Conservation (phyloP, 441 rosid species). For the Kokia cookei region DNA sequence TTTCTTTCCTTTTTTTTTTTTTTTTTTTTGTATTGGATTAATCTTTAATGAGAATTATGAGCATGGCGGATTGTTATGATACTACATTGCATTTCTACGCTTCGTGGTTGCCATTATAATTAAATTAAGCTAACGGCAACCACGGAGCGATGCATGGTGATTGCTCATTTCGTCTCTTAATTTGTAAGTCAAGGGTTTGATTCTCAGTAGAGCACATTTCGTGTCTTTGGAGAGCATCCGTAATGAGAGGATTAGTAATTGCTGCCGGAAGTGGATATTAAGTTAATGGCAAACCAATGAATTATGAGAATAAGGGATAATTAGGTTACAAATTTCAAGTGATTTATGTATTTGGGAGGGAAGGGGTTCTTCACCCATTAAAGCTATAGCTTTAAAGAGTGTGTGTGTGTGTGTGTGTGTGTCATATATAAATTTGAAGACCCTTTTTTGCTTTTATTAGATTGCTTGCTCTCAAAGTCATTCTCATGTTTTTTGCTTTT, state of each 20-base stretch:
- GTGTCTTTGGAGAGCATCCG: too few species aligned
- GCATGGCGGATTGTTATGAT: not conserved
- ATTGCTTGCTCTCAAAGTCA: slow-evolving; percentile 56
- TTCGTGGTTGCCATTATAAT: not conserved
- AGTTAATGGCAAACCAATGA: not conserved
- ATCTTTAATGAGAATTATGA: not conserved
- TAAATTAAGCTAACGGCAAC: not conserved
- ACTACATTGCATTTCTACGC: not conserved
- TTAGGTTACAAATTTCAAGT: not conserved
- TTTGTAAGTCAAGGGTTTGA: too few species aligned
- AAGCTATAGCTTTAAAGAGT: not conserved
- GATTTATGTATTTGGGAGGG: not conserved
- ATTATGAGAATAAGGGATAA: not conserved
- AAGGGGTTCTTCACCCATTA: not conserved
- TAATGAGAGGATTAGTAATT: too few species aligned
- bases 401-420: not conserved
- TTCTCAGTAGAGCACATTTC: too few species aligned
- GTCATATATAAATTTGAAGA: not conserved
- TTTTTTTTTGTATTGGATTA: not conserved
- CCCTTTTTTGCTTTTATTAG: slow-evolving; percentile 12
- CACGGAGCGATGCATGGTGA: too few species aligned
- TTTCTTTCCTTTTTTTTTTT: not conserved
- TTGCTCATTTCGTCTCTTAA: too few species aligned
- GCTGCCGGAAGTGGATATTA: too few species aligned
- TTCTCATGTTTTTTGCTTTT: slow-evolving; percentile 17